phyloP scores from a whole-genome alignment of 768 basidiomycete species.

The Pulveroboletus frians region DNA sequence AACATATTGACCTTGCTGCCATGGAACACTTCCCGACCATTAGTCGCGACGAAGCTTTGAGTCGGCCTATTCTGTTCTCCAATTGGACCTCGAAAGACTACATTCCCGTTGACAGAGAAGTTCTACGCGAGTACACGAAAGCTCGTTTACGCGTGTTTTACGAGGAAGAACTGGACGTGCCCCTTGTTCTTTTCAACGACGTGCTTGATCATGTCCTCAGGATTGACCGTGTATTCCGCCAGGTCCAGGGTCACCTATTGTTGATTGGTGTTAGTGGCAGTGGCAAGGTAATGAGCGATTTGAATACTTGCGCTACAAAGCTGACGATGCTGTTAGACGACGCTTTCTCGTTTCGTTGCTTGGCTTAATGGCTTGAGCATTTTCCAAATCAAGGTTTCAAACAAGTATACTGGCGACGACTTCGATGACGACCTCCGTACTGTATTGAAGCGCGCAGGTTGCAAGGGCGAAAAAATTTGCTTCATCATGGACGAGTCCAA shows the following conservation, averaged over 20 bases:
- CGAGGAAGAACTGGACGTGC: constrained; percentile 97
- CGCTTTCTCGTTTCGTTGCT: constrained; percentile 94
- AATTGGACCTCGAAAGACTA: constrained; percentile 99
- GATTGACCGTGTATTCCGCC: constrained; percentile 98
- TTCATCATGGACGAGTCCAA: constrained; percentile 99
- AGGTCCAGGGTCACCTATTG: constrained; percentile 93
- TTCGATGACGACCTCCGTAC: constrained; percentile 97
- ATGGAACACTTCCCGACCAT: constrained; percentile 92
- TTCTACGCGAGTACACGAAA: constrained; percentile 92
- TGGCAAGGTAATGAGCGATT: constrained; percentile 70
- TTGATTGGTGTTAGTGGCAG: constrained; percentile 98
- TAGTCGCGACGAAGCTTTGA: constrained; percentile 78
- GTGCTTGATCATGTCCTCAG: constrained; percentile 96
- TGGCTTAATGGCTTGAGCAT: constrained; percentile 99
- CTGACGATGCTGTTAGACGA: constrained; percentile 58
- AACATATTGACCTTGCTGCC: constrained; percentile 79
- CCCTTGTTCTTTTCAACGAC: constrained; percentile 96
- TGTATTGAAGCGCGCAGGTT: constrained; percentile 91
- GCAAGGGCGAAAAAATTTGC: constrained; percentile 98
- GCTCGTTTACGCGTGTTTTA: constrained; percentile 97
- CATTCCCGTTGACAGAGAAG: constrained; percentile 89
- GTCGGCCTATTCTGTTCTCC: constrained; percentile 90
- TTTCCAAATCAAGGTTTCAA: constrained; percentile 99
- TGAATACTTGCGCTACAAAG: constrained; percentile 1
- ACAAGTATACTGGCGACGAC: constrained; percentile 97